Conservation (phyloP, 2,329 filamentous ascomycete genomes). For the Verticillium isaacii region DNA sequence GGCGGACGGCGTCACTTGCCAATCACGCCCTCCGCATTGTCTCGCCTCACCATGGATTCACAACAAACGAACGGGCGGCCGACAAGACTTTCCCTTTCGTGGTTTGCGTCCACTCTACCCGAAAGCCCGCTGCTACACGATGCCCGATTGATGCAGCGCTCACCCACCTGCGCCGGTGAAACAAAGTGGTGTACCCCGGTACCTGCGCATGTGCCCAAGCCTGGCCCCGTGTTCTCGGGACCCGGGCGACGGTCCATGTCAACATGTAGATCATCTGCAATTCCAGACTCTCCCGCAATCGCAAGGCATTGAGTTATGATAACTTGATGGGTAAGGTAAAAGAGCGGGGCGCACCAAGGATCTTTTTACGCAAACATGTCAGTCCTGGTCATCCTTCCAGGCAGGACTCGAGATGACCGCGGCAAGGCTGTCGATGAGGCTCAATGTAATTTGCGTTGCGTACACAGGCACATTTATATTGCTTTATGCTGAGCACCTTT, state of each 20-base stretch:
- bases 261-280: not conserved
- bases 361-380: not conserved
- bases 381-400: not conserved
- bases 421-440: not conserved
- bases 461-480: not conserved
- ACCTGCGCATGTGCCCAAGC: not conserved
- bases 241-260: not conserved
- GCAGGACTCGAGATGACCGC: no score
- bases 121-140: not conserved
- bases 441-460: not conserved
- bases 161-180: not conserved
- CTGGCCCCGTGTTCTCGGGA: not conserved
- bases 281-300: not conserved
- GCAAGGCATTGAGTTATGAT: not conserved
- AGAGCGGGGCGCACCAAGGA: not conserved
- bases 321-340: not conserved
- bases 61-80: not conserved
- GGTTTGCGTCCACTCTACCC: not conserved
- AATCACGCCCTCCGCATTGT: conserved; percentile 5
- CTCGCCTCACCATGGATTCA: conserved; percentile 5
- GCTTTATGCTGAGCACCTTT: not conserved
- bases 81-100: not conserved
- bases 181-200: not conserved
- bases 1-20: conserved; percentile 12
- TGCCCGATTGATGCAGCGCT: not conserved